These are phyloP conservation scores for Penicillium desertorum DNA, from an alignment of 495 filamentous ascomycete genomes.

Conservation along the genomic window DNA sequence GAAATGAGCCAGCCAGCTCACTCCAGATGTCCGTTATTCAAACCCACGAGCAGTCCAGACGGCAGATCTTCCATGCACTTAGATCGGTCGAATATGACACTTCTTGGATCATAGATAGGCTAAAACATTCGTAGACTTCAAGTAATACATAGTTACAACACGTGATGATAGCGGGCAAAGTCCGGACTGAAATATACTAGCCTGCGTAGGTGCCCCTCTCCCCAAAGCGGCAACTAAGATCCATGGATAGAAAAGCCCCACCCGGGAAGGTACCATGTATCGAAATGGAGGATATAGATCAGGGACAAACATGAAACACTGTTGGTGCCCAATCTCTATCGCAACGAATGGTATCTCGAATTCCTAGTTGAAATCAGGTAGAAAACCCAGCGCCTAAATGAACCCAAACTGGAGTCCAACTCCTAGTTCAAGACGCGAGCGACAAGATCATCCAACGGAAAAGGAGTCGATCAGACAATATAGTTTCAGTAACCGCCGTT, in stretches of 20 bases:
- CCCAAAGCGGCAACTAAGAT: background rate
- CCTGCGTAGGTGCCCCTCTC: background rate
- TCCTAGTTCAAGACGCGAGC: background rate
- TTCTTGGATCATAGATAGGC: too few relatives aligned
- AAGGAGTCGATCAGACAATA: background rate
- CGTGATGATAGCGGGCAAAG: too few relatives aligned
- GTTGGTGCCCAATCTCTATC: background rate
- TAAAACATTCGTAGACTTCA: too few relatives aligned
- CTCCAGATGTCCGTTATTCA: too few relatives aligned
- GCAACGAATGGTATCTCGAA: background rate
- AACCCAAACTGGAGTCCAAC: background rate
- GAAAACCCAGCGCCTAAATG: background rate
- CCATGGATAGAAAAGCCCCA: constrained; percentile 4
- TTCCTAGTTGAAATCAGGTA: background rate
- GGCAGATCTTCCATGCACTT: too few relatives aligned
- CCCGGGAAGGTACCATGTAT: background rate
- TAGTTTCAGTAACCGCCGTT: background rate
- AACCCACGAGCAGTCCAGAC: too few relatives aligned
- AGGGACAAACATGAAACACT: background rate
- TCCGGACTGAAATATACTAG: too few relatives aligned
- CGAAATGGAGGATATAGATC: constrained; percentile 4
- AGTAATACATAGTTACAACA: too few relatives aligned
- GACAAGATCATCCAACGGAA: background rate
- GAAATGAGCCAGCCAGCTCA: too few relatives aligned
- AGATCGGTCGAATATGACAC: too few relatives aligned